Base-by-base conservation (phyloP, 306 rosid species). In the Hylodesmum podocarpum region DNA sequence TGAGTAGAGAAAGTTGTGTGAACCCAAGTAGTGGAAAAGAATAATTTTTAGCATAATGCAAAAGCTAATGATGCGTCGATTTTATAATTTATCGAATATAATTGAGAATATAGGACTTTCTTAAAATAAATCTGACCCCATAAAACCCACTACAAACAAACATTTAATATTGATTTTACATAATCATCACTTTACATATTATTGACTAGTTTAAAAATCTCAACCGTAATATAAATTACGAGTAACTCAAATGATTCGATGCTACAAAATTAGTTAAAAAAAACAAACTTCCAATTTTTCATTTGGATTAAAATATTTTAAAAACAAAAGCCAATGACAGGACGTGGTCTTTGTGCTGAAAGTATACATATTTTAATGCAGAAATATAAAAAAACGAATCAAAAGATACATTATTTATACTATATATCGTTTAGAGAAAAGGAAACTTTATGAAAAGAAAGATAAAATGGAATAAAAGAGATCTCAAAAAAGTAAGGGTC, bases 371-470 rank as follows among this genome's bases (percentile, higher is more conserved):
- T 46, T 29, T 29, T 13, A 49, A 18, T 22, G 43, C 51, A 12
- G 34, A 71, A 47, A 51, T 71, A 34, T 71, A 34, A 9, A 33
- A 51, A 71, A 34, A 71, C 31, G 50, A 71, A 71, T 19, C 8
- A 34, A 51, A 50, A 51, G 50, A 34, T 19, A 19, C 39, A 21
- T 13, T 34, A 27, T 21, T 16, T 4, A 44, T 28, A 19, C 19
- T 67, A 7, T 43, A 1, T 67, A 2, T 67, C 8, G 31, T 8
- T 8, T 27, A 8, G n/a, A 25, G 31, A 28, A 37, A 25, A 43
- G 1, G 1, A 0, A 57, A 40, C 68, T 57, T 73, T 73, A 24
- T 55, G 1, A 57, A 36, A 33, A 25, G 66, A 51, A 16, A 15
- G 75, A 19, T 16, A 43, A 37, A 54, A 15, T 3, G 19, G 59